Percentiles rank a stretch among this genome's conserved stretches.
Conservation (phyloP, 441 rosid species). For the Isatis lusitanica region DNA sequence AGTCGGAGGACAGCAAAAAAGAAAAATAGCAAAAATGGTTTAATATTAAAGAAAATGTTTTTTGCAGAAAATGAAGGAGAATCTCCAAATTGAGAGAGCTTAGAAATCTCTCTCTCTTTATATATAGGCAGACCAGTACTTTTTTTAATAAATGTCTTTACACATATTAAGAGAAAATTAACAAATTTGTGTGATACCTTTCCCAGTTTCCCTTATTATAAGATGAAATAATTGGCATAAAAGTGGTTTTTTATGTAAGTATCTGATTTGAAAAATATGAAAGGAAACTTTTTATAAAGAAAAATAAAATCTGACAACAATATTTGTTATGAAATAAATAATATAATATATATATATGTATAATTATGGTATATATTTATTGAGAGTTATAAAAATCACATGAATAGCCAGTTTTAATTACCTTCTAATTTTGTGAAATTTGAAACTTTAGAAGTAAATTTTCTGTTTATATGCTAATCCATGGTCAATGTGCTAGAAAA, state of each 20-base stretch:
- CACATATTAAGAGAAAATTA: not conserved
- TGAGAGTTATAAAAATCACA: not conserved
- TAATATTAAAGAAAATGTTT: not conserved
- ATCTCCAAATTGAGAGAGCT: not conserved
- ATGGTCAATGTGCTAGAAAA: not conserved
- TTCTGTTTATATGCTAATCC: not conserved
- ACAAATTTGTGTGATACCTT: not conserved
- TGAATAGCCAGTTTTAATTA: not conserved
- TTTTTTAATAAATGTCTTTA: not conserved
- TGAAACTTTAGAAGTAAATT: not conserved
- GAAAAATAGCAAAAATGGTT: not conserved
- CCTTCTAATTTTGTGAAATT: not conserved
- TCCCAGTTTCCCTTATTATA: no score
- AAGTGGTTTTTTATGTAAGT: not conserved
- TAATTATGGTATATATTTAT: not conserved
- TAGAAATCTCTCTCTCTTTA: not conserved
- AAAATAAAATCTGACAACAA: not conserved
- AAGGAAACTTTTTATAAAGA: no score
- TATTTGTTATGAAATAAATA: not conserved
- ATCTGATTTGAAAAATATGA: not conserved
- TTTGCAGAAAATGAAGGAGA: constrained; percentile 22
- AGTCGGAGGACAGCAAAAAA: constrained; percentile 9
- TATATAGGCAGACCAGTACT: not conserved
- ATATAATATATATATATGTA: not conserved
- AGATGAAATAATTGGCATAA: not conserved